phyloP scores from a whole-genome alignment of 2,329 filamentous ascomycete genomes.

The Aspergillus fumigatiaffinis region DNA sequence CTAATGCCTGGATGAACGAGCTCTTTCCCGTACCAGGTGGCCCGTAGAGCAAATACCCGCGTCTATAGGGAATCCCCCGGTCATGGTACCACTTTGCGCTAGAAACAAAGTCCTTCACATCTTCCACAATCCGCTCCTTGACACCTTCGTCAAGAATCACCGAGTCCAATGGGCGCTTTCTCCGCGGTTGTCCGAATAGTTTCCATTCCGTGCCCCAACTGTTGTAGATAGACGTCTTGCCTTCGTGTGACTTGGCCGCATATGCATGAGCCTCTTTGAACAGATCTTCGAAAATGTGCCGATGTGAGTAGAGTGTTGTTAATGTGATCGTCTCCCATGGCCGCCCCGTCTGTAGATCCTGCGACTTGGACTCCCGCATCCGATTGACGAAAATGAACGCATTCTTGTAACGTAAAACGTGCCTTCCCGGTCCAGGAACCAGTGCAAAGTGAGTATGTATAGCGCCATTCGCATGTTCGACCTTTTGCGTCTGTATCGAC shows the following conservation, averaged over 20 bases:
- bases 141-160: conserved; percentile 83
- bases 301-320: conserved; percentile 85
- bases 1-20: conserved; percentile 92
- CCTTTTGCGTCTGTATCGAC: conserved; percentile 61
- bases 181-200: conserved; percentile 75
- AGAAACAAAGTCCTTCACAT: conserved; percentile 76
- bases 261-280: conserved; percentile 83
- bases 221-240: conserved; percentile 89
- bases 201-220: conserved; percentile 81
- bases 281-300: conserved; percentile 83
- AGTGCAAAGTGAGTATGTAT: conserved; percentile 78
- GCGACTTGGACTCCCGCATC: conserved; percentile 78
- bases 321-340: conserved; percentile 93
- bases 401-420: conserved; percentile 80
- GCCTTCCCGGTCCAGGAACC: conserved; percentile 84
- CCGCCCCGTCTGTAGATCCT: conserved; percentile 72
- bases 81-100: conserved; percentile 87
- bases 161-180: conserved; percentile 81
- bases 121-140: conserved; percentile 72
- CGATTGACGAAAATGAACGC: conserved; percentile 85
- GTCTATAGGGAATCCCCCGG: conserved; percentile 86
- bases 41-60: conserved; percentile 84
- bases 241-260: conserved; percentile 75
- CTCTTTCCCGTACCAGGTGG: conserved; percentile 91
- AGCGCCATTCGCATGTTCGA: conserved; percentile 61